Base-by-base conservation (phyloP, 768 basidiomycete species). In the Leccinum sublutescens region DNA sequence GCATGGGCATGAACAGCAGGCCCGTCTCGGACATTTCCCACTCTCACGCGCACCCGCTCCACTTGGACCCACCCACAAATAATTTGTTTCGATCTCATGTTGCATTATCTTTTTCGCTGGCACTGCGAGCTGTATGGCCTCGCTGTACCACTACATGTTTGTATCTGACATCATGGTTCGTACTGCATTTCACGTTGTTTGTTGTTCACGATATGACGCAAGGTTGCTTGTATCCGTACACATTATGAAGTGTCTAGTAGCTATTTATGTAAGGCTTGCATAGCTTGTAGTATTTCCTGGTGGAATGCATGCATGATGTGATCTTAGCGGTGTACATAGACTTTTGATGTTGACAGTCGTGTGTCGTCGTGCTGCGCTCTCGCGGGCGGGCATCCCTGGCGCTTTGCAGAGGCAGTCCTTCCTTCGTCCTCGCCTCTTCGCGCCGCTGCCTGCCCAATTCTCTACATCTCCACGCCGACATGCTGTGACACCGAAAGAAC, bases 1-100 rank as follows among this genome's bases (percentile, higher is more conserved):
- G 66, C 68, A 38, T 80, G 80, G 77, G 79, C 75, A 58, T 82
- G 55, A 71, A 49, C 50, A 29, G 49, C 36, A 5, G 40, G 54
- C 21, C 3, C 47, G 17, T 27, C 33, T 23, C 25, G 36, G 54
- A 15, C 54, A 31, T 50, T 29, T 48, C 52, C 15, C 45, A 23
- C 14, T 6, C 15, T 34, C 34, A 40, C 52, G n/a, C 19, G 17
- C 53, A 27, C 17, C 6, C 27, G 14, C 23, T n/a, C 53, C 21
- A 47, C 45, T 47, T 47, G 21, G 31, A 23, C 52, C 38, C 51
- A 34, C 48, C 54, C 52, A 43, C 43, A 27, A 50, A 60, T 56
- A 59, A 55, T 63, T 50, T 50, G 31, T 58, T 55, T 58, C 25
- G 55, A 62, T 60, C 47, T 54, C 50, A 53, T 54, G 53, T 49